Base-by-base conservation (phyloP, 495 filamentous ascomycete genomes). In the Durotheca rogersii region DNA sequence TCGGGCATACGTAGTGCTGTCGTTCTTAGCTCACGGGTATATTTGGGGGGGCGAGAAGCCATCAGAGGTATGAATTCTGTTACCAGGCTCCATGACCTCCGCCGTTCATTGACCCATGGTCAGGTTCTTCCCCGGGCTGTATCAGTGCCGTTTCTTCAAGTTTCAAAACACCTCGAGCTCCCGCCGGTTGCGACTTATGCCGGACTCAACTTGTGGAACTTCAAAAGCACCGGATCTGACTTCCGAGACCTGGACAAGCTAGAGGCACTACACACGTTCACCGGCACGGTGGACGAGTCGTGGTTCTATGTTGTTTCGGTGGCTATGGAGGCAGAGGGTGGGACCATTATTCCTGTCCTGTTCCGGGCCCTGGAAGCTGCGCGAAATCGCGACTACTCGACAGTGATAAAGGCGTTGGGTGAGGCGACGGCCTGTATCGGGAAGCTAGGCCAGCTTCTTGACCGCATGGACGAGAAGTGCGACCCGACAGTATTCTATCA, bases 231-330 rank as follows among this genome's bases (percentile, higher is more conserved):
- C 6, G 74, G 81, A 33, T 78, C 84, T 37, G 76, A 81, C 23
- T 76, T 87, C 21, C 81, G 86, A 59, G 74, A 81, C 31, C 74
- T 95, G 9, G 76, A 87, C 44, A 86, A 89, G 49, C 71, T 98
- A 6, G 74, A 80, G 9, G 87, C 88, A 7, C 75, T 91, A 41
- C 83, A 86, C 50, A 94, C 93, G 20, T 90, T 96, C 65, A 96
- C 90, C 15, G 92, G 89, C 36, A 94, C 90, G 1, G 69, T 87
- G 2, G 90, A 95, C 68, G 93, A 98, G 62, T 91, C 93, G 56
- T 97, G 93, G 93, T 98, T 98, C 70, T 95, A 89, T 62, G 70
- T 92, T n/a, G 75, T 96, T 38, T 95, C 89, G 0, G 88, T 96
- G 10, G 92, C 92, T 30, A 94, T 97, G 51, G 92, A 97, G 68